A percentile compares a stretch with the other conserved stretches of the same genome.
Evolutionary conservation across 495 filamentous ascomycete genomes (phyloP).

Genomic region (Hyphodiscus hymeniophilus): DNA sequence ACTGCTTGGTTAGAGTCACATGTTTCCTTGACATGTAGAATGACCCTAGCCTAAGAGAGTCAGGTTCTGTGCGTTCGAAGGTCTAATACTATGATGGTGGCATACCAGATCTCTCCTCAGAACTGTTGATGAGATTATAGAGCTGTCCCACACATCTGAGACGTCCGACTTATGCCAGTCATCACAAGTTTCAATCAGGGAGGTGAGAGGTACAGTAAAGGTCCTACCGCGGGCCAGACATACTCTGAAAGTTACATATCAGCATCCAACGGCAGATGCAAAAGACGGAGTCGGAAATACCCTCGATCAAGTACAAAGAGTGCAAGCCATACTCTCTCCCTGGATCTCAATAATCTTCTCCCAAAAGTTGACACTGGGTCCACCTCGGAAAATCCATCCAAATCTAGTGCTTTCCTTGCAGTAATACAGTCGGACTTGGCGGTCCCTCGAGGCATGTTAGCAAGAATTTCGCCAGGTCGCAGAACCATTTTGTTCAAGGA

Average conservation of each 20-base stretch:
- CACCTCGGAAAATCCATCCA: conserved; percentile 59
- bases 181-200: conserved; percentile 57
- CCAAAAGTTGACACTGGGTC: conserved; percentile 52
- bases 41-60: conserved; percentile 45
- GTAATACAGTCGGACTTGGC: conserved; percentile 59
- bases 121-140: conserved; percentile 60
- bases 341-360: conserved; percentile 48
- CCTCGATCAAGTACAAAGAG: conserved; percentile 67
- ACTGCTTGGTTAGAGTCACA: conserved; percentile 49
- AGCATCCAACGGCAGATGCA: neutral
- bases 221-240: conserved; percentile 60
- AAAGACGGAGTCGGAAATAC: conserved; percentile 26
- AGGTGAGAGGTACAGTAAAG: conserved; percentile 57
- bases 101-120: conserved; percentile 57
- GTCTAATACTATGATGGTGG: neutral
- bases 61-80: neutral
- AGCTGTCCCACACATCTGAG: conserved; percentile 58
- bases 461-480: conserved; percentile 40
- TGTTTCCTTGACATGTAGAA: conserved; percentile 49
- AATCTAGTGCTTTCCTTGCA: conserved; percentile 49
- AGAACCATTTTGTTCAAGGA: conserved; percentile 61
- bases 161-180: conserved; percentile 55
- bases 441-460: conserved; percentile 35
- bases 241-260: conserved; percentile 35
- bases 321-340: conserved; percentile 63